Percentiles rank a stretch among this genome's conserved stretches.
Conservation (phyloP, 257 asterid species). For the Fraxinus cuspidata region DNA sequence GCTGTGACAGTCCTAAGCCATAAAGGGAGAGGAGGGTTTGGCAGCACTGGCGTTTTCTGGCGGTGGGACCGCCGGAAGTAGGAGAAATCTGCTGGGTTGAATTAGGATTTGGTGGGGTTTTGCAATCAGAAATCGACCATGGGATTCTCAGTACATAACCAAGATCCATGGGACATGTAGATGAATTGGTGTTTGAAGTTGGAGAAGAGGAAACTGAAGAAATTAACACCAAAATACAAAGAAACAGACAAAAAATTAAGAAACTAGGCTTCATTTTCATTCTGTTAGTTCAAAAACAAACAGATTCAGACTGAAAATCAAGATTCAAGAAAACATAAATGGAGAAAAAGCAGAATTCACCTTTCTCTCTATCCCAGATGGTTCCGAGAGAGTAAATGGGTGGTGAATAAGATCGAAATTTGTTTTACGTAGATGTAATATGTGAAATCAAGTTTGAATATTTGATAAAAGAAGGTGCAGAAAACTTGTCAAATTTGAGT, state of each 20-base stretch:
- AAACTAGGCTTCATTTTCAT: conserved; percentile 29
- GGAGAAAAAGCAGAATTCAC: background rate
- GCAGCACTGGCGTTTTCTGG: conserved; percentile 48
- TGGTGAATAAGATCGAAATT: background rate
- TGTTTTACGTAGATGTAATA: too few species aligned
- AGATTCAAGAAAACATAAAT: conserved; percentile 8
- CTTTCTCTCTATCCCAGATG: background rate
- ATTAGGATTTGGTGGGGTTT: conserved; percentile 24
- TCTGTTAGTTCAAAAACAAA: conserved; percentile 10
- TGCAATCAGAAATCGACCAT: conserved; percentile 70
- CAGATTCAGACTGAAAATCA: conserved; percentile 1
- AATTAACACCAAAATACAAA: conserved; percentile 18
- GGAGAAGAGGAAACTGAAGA: conserved; percentile 3
- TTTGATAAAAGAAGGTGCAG: too few species aligned
- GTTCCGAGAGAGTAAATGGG: conserved; percentile 20
- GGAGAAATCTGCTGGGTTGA: conserved; percentile 22
- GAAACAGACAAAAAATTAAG: conserved; percentile 35
- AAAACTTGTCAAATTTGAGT: too few species aligned
- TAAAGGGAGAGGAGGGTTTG: conserved; percentile 72
- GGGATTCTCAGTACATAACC: conserved; percentile 58
- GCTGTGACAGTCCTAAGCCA: conserved; percentile 60
- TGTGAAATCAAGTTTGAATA: too few species aligned
- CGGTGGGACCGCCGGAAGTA: conserved; percentile 22
- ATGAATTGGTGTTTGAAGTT: conserved; percentile 21
- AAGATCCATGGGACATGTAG: conserved; percentile 69